These are phyloP conservation scores for Deuterostichococcus epilithicus DNA, from an alignment of 139 green algal genomes.

Conservation along the genomic window DNA sequence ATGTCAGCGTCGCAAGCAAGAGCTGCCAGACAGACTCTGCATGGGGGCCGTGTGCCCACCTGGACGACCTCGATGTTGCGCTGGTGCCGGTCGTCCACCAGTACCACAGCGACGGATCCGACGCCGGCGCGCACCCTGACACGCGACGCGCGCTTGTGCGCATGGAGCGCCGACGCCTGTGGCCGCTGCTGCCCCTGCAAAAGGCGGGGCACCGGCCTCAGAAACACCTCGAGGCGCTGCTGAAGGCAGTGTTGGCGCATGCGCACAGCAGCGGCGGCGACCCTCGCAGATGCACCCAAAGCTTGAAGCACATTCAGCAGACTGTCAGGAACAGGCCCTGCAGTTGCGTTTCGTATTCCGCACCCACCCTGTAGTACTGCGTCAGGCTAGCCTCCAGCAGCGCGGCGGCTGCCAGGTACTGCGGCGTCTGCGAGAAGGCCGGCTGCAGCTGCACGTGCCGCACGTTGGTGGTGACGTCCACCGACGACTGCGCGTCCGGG, in stretches of 20 bases:
- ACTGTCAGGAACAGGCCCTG: too few relatives aligned
- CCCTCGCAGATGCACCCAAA: too few relatives aligned
- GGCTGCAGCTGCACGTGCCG: slow-evolving; percentile 14
- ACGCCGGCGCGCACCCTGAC: not conserved
- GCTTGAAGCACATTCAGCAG: too few relatives aligned
- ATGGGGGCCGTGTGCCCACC: too few relatives aligned
- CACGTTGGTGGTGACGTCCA: not conserved
- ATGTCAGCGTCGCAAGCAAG: too few relatives aligned
- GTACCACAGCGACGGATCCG: slow-evolving; percentile 1
- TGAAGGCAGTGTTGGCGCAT: too few relatives aligned
- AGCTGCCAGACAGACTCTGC: too few relatives aligned
- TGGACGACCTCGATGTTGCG: slow-evolving; percentile 28
- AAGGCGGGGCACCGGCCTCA: too few relatives aligned
- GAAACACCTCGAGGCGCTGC: too few relatives aligned
- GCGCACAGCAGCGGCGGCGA: too few relatives aligned
- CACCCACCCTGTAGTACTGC: not conserved
- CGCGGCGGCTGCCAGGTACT: not conserved
- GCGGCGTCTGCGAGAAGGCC: slow-evolving; percentile 8
- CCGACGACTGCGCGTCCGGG: not conserved
- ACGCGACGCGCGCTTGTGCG: not conserved
- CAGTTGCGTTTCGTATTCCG: too few relatives aligned
- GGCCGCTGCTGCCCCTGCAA: not conserved
- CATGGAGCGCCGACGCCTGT: not conserved
- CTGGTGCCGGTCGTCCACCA: slow-evolving; percentile 36
- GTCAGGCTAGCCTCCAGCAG: not conserved